Base-by-base conservation (phyloP, 1,139 yeast genomes). In the Barnettozyma hawaiiensis region DNA sequence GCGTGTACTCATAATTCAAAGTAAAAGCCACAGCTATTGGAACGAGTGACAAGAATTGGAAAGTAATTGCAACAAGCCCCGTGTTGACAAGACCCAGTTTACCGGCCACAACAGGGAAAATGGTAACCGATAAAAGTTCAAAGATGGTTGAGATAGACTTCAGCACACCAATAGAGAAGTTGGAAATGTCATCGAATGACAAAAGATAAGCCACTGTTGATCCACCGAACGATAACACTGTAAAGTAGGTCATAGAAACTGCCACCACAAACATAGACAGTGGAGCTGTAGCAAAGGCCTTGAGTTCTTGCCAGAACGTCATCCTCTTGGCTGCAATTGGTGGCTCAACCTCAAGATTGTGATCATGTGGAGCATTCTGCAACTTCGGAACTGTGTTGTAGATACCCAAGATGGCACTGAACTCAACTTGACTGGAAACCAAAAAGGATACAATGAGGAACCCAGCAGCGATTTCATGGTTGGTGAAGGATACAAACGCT, bases 281-380 rank as follows among this genome's bases (percentile, higher is more conserved):
- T 22, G 76, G 75, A n/a, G 77, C 80, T 3, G 56, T 62, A 31
- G 71, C 63, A 48, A 66, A 80, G 12, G 73, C 65, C 52, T 69
- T 69, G 43, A 54, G 23, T 4, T 39, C 43, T 16, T 47, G 43
- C 37, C 38, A 24, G 28, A 45, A 49, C 7, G 50, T 37, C 15
- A 49, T 18, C 8, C 40, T 15, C 24, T 43, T 32, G 12, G 19
- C 29, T 6, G 16, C 14, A 12, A 14, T 14, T 3, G 37, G 28
- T 11, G n/a, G 12, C 8, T 23, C 37, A 15, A n/a, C 15, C 20
- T 14, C 22, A 14, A 34, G 29, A 24, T 23, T 21, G 19, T 22
- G 33, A 11, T 31, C 31, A 29, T 16, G 35, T n/a, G 34, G 19
- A 28, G 8, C 20, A n/a, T 16, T 39, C 43, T 26, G 35, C n/a